Base-by-base conservation (phyloP, 148 eudicot genomes). In the Amaranthus cruentus region DNA sequence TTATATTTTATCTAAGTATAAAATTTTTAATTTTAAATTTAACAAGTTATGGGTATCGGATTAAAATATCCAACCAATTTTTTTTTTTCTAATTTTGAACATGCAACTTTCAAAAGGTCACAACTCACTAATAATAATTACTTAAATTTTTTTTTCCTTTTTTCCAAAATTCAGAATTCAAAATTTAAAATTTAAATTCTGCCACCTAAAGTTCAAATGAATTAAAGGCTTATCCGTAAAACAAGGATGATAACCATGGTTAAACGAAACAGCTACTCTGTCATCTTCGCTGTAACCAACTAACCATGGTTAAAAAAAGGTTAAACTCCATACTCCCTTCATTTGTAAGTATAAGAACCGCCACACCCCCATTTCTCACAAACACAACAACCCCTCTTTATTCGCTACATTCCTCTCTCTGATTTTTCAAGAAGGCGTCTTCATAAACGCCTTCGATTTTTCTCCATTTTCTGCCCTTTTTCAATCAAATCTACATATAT, bases 401-500 rank as follows among this genome's bases (percentile, higher is more conserved):
- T 56, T 28, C 38, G 38, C 38, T 28, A n/a, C 56, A 50, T n/a
- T 4, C 55, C 68, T 62, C 47, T 70, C 14, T 73, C 48, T 46
- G 6, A 0, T 53, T 47, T 44, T 28, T 6, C 65, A 79, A 76
- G 82, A 78, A 81, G 84, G 87, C 84, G 87, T 84, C 87, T 84
- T 84, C 71, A 84, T 84, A 84, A 84, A 84, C 87, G 87, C 84
- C 79, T 78, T 81, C 84, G 75, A 57, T 52, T 73, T 47, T 7
- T 12, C 13, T n/a, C 2, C 55, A 28, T 18, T 14, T 15, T 21
- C 47, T 43, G 28, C 75, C 15, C 28, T 44, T 54, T 51, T 2
- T 13, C 46, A 47, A 63, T 10, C n/a, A 66, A 14, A 60, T 43
- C 0, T 12, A 9, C 38, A 2, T 21, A 64, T 55, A 15, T 62